Percentiles rank a stretch among this genome's conserved stretches.
phyloP scores from a whole-genome alignment of 2,329 filamentous ascomycete genomes.

The Aspergillus sp. region DNA sequence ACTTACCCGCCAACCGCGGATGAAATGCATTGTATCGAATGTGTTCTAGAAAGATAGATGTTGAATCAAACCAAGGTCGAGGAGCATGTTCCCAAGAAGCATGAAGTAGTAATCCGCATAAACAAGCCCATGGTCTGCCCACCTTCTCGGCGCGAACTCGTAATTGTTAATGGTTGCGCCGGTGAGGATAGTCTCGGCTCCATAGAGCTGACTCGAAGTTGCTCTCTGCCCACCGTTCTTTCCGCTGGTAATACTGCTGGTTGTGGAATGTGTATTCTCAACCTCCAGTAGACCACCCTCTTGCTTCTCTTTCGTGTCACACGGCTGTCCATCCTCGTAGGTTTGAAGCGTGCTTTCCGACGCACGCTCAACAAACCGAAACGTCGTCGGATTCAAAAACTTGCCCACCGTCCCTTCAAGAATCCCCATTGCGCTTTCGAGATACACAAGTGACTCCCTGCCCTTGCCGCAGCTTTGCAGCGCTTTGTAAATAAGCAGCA shows the following conservation, averaged over 20 bases:
- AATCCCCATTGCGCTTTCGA: slow-evolving; percentile 5
- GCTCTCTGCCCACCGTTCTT: too few relatives aligned
- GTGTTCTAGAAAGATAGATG: too few relatives aligned
- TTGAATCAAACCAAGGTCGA: slow-evolving; percentile 22
- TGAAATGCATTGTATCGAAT: too few relatives aligned
- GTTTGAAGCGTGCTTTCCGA: background rate
- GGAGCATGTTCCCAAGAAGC: slow-evolving; percentile 42
- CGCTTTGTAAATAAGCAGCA: slow-evolving; percentile 38
- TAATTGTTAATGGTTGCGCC: slow-evolving; percentile 44
- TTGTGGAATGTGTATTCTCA: slow-evolving; percentile 2
- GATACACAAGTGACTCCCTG: background rate
- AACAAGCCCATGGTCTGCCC: slow-evolving; percentile 41
- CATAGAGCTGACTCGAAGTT: too few relatives aligned
- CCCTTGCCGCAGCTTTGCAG: slow-evolving; percentile 5
- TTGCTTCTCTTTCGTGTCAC: background rate
- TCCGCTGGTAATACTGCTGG: too few relatives aligned
- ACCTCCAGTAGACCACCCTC: slow-evolving; percentile 2
- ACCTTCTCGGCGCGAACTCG: slow-evolving; percentile 38
- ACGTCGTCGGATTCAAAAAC: slow-evolving; percentile 7
- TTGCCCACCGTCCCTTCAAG: slow-evolving; percentile 7
- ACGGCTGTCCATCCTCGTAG: background rate
- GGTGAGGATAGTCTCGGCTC: slow-evolving; percentile 43
- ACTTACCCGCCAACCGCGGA: too few relatives aligned
- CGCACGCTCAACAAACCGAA: slow-evolving; percentile 2
- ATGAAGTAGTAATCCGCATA: slow-evolving; percentile 45